Conservation (phyloP, 2,329 filamentous ascomycete genomes). For the Epichloe glyceriae region DNA sequence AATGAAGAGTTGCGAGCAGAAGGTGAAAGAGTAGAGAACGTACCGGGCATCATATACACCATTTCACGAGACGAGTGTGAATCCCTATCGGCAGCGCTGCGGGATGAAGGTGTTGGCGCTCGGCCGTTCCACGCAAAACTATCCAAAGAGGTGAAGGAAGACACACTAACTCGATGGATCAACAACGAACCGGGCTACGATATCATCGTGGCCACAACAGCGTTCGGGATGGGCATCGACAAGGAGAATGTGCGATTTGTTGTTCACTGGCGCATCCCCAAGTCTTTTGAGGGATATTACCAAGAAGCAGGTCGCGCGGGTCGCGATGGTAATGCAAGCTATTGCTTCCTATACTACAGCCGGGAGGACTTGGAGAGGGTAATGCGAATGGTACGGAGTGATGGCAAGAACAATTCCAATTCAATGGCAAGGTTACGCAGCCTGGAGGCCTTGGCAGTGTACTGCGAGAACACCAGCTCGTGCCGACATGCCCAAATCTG, state of each 20-base stretch:
- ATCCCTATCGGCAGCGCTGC: constrained; percentile 50
- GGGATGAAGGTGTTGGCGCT: constrained; percentile 57
- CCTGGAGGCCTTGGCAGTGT: constrained; percentile 56
- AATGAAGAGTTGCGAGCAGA: constrained; percentile 42
- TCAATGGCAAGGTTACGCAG: constrained; percentile 46
- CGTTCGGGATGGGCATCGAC: constrained; percentile 97
- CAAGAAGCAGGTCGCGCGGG: constrained; percentile 90
- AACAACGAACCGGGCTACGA: constrained; percentile 65
- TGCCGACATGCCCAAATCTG: constrained; percentile 70
- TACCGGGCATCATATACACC: constrained; percentile 71
- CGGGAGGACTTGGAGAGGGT: constrained; percentile 73
- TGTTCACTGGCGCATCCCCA: constrained; percentile 85
- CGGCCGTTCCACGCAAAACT: constrained; percentile 62
- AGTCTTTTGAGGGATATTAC: constrained; percentile 91
- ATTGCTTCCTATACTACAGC: constrained; percentile 85
- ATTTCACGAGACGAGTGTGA: constrained; percentile 65
- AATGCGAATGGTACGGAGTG: constrained; percentile 39
- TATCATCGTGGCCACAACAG: constrained; percentile 87
- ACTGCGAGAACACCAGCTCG: constrained; percentile 62
- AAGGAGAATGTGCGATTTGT: constrained; percentile 92
- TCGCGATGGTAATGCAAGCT: constrained; percentile 73
- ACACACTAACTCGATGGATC: constrained; percentile 60
- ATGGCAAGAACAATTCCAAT: constrained; percentile 26
- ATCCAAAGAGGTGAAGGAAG: constrained; percentile 53
- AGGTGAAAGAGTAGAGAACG: constrained; percentile 45